Conservation (phyloP, 441 rosid genomes). For the Euphorbia schlechtendalii region DNA sequence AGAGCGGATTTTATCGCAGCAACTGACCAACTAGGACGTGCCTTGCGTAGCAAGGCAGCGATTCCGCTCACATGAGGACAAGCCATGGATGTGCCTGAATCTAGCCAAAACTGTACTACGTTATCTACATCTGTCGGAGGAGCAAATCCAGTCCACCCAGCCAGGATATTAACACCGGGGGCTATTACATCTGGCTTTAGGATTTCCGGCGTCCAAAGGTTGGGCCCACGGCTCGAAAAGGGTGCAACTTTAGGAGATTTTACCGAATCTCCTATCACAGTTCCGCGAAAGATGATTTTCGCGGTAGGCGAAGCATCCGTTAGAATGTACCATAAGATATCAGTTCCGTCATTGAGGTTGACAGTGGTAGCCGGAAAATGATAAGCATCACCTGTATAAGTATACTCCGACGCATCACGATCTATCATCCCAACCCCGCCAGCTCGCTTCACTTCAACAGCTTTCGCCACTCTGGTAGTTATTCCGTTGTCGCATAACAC, state of each 20-base stretch:
- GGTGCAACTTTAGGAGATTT: slow-evolving; percentile 73
- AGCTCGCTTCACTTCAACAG: neutral
- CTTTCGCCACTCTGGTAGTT: neutral
- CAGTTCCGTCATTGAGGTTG: slow-evolving; percentile 29
- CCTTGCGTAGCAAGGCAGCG: too few relatives aligned
- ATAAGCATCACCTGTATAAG: neutral
- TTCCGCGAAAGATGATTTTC: slow-evolving; percentile 48
- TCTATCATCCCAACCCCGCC: neutral
- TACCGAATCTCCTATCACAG: slow-evolving; percentile 51
- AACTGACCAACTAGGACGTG: too few relatives aligned
- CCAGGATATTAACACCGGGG: too few relatives aligned
- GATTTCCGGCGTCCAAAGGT: slow-evolving; percentile 55
- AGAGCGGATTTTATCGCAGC: too few relatives aligned
- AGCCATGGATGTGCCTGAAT: too few relatives aligned
- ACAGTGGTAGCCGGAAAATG: neutral
- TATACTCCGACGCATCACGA: neutral
- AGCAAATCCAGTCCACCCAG: too few relatives aligned
- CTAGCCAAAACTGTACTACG: too few relatives aligned
- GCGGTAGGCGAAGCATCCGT: slow-evolving; percentile 46
- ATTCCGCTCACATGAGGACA: too few relatives aligned
- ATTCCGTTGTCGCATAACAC: slow-evolving; percentile 17
- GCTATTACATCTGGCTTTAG: slow-evolving; percentile 38
- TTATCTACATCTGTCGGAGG: too few relatives aligned
- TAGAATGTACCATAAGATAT: slow-evolving; percentile 47
- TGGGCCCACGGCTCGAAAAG: slow-evolving; percentile 85